A percentile compares a stretch with the other conserved stretches of the same genome.
phyloP scores from a whole-genome alignment of 2,329 filamentous ascomycete genomes.

The Neofusicoccum laricinum region DNA sequence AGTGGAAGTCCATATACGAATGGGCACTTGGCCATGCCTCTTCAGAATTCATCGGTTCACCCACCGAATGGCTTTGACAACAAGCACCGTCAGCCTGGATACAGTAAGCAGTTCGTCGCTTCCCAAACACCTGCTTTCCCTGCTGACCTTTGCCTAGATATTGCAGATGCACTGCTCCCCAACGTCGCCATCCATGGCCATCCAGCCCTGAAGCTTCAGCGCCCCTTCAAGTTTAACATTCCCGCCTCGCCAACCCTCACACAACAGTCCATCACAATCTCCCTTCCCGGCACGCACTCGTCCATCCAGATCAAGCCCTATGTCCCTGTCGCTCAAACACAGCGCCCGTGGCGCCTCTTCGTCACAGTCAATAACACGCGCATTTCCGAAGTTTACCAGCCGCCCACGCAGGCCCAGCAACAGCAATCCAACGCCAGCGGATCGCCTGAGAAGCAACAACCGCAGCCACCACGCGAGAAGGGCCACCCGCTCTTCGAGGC shows the following conservation, averaged over 20 bases:
- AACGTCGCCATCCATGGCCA: slow-evolving; percentile 49
- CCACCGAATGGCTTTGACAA: slow-evolving; percentile 4
- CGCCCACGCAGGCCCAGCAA: slow-evolving; percentile 23
- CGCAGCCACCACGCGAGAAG: slow-evolving; percentile 38
- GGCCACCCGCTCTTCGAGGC: slow-evolving; percentile 72
- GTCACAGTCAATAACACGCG: slow-evolving; percentile 65
- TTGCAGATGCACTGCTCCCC: slow-evolving; percentile 14
- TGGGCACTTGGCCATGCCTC: neutral
- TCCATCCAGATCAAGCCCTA: slow-evolving; percentile 69
- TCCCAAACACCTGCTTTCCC: neutral
- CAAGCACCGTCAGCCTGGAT: slow-evolving; percentile 22
- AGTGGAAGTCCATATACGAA: slow-evolving; percentile 43
- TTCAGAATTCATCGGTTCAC: neutral
- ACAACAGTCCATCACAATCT: slow-evolving; percentile 71
- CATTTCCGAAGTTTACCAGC: slow-evolving; percentile 59
- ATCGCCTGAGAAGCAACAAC: slow-evolving; percentile 20
- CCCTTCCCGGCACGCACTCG: slow-evolving; percentile 64
- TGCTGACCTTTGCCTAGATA: neutral
- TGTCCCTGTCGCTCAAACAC: slow-evolving; percentile 61
- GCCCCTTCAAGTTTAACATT: slow-evolving; percentile 62
- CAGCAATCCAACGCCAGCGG: slow-evolving; percentile 22
- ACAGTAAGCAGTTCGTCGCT: neutral
- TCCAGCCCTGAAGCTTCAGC: slow-evolving; percentile 60
- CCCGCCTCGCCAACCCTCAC: slow-evolving; percentile 63
- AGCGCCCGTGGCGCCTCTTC: slow-evolving; percentile 73